Conservation (phyloP, 208 protist species). For the Acanthamoeba triangularis region DNA sequence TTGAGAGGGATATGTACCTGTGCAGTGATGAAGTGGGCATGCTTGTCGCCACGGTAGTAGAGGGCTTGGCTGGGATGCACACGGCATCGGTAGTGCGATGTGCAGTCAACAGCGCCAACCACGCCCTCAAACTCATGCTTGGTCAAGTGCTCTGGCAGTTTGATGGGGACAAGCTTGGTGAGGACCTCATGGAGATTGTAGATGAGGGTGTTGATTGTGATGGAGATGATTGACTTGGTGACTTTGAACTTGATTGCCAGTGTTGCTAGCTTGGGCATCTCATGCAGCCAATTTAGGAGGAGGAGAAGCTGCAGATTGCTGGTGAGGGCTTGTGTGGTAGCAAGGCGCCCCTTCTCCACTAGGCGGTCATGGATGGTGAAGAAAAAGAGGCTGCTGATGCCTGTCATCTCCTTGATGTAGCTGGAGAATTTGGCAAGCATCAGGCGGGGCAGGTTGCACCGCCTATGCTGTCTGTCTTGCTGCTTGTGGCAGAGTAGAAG, state of each 20-base stretch:
- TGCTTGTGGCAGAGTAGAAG: no score
- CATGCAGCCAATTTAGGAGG: constrained; percentile 20
- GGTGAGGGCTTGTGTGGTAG: constrained; percentile 21
- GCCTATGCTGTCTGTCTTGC: no score
- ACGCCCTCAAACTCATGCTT: constrained; percentile 3
- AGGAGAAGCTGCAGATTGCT: constrained; percentile 38
- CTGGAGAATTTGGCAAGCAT: background rate
- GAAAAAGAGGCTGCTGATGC: constrained; percentile 33
- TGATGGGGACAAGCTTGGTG: background rate
- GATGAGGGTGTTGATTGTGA: background rate
- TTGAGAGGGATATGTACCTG: background rate
- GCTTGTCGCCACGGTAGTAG: constrained; percentile 24
- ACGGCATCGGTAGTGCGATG: background rate
- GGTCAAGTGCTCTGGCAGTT: background rate
- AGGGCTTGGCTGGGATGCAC: constrained; percentile 8
- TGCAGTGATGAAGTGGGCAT: constrained; percentile 2
- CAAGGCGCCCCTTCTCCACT: background rate
- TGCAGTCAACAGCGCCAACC: constrained; percentile 29
- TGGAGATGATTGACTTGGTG: background rate
- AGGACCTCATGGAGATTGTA: background rate
- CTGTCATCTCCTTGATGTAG: constrained; percentile 34
- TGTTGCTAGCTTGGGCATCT: constrained; percentile 24
- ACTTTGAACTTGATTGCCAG: background rate
- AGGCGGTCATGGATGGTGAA: constrained; percentile 16
- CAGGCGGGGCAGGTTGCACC: background rate